phyloP scores from a whole-genome alignment of 139 green algal species.

The Tetraselmis striata region DNA sequence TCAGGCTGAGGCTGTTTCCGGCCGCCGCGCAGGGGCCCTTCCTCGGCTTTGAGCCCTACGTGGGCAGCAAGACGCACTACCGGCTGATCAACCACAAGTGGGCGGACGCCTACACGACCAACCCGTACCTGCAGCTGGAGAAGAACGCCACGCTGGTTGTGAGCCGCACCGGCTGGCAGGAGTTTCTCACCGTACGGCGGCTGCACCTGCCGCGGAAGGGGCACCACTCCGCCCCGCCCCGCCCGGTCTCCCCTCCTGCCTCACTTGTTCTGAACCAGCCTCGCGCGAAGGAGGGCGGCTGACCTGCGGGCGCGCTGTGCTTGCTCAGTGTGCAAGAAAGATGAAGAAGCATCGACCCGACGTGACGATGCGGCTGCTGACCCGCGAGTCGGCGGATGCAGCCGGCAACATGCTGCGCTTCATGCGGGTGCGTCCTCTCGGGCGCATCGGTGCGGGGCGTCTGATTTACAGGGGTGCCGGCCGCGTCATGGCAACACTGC shows the following conservation, averaged over 20 bases:
- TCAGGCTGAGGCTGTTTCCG: too few species aligned
- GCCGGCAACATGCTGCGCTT: slow-evolving; percentile 8
- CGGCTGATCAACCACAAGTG: slow-evolving; percentile 17
- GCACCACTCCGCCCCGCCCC: too few species aligned
- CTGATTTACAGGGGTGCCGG: too few species aligned
- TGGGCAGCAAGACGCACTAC: slow-evolving; percentile 15
- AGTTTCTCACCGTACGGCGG: slow-evolving; percentile 3
- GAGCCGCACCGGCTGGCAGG: not conserved
- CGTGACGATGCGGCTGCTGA: slow-evolving; percentile 3
- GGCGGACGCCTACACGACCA: slow-evolving; percentile 3
- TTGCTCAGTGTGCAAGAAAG: not conserved
- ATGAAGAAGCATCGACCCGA: not conserved
- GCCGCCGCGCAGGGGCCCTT: not conserved
- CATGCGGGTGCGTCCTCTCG: too few species aligned
- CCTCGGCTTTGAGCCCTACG: slow-evolving; percentile 9
- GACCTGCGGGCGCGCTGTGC: too few species aligned
- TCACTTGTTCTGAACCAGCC: too few species aligned
- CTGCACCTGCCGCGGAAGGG: too few species aligned
- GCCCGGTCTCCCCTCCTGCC: too few species aligned
- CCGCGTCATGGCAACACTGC: too few species aligned
- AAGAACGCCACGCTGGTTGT: slow-evolving; percentile 9
- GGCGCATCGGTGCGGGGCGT: too few species aligned
- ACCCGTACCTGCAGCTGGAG: slow-evolving; percentile 12
- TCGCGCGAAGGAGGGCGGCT: too few species aligned
- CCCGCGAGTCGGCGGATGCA: not conserved